Conservation (phyloP, 306 rosid genomes). For the Biancaea sappan region DNA sequence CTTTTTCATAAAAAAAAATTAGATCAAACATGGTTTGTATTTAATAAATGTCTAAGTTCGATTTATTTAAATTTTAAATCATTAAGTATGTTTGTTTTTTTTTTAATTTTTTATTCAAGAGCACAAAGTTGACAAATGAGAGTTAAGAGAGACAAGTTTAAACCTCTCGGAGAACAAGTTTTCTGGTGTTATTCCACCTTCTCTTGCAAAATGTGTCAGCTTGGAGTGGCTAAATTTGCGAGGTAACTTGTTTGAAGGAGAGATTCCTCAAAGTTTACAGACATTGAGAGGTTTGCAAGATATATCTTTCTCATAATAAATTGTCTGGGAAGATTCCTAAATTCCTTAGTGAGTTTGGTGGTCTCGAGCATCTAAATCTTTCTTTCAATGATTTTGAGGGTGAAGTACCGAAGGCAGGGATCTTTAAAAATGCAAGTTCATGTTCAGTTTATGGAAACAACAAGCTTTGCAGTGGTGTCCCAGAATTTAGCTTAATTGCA, state of each 20-base stretch:
- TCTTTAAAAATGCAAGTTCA: conserved; percentile 36
- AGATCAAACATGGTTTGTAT: too few species aligned
- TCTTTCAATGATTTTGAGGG: conserved; percentile 46
- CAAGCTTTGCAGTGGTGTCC: too few species aligned
- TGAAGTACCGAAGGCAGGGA: conserved; percentile 37
- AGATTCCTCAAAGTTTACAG: conserved; percentile 33
- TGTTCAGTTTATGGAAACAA: conserved; percentile 36
- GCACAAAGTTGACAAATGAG: too few species aligned
- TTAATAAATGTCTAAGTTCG: too few species aligned
- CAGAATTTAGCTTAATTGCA: too few species aligned
- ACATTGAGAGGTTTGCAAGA: conserved; percentile 40
- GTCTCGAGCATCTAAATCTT: conserved; percentile 36
- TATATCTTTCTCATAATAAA: conserved; percentile 40
- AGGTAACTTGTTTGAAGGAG: conserved; percentile 44
- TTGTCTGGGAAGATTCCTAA: conserved; percentile 46
- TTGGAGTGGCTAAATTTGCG: conserved; percentile 38
- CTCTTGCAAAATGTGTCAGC: conserved; percentile 36
- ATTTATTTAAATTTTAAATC: too few species aligned
- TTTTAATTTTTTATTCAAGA: too few species aligned
- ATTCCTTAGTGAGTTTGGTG: conserved; percentile 29
- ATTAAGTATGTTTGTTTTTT: too few species aligned
- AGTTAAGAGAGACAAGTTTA: too few species aligned
- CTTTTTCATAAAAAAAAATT: too few species aligned
- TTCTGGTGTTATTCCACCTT: conserved; percentile 42
- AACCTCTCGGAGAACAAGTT: conserved; percentile 41